phyloP scores from a whole-genome alignment of 768 basidiomycete genomes.

The Hygrophoropsis aurantiaca region DNA sequence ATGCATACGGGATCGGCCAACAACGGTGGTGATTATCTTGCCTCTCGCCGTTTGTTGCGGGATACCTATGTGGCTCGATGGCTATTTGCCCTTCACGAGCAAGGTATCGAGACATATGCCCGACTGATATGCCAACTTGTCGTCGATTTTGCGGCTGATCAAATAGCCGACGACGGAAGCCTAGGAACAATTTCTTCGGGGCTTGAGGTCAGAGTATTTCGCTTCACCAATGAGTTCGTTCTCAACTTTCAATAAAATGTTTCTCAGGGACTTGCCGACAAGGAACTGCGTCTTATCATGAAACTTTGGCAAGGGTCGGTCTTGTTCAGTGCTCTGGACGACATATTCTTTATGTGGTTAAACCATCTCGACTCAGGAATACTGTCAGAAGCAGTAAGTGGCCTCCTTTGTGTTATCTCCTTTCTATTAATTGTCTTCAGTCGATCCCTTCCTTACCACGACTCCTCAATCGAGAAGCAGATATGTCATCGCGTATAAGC shows the following conservation, averaged over 20 bases:
- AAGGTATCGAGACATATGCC: slow-evolving; percentile 54
- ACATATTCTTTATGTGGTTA: slow-evolving; percentile 61
- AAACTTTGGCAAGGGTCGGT: slow-evolving; percentile 54
- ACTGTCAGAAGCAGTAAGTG: slow-evolving; percentile 40
- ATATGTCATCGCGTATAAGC: slow-evolving; percentile 40
- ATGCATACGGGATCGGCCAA: slow-evolving; percentile 44
- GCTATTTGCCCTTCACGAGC: slow-evolving; percentile 68
- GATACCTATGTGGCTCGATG: slow-evolving; percentile 61
- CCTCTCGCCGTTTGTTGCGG: slow-evolving; percentile 53
- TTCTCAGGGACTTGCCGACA: slow-evolving; percentile 31
- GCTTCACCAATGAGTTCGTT: no score
- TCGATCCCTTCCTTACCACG: slow-evolving; percentile 53
- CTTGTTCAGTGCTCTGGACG: slow-evolving; percentile 57
- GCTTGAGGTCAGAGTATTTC: no score
- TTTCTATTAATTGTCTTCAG: slow-evolving; percentile 28
- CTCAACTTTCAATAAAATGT: no score
- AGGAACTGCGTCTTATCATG: slow-evolving; percentile 49
- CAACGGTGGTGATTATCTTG: slow-evolving; percentile 73
- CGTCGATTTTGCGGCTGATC: slow-evolving; percentile 38
- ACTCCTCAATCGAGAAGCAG: slow-evolving; percentile 56
- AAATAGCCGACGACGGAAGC: no score
- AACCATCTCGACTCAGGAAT: slow-evolving; percentile 38
- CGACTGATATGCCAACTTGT: slow-evolving; percentile 53
- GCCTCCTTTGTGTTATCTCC: background rate
- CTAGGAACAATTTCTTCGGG: no score